Percentiles rank a stretch among this genome's conserved stretches.
Evolutionary conservation across 2,329 filamentous ascomycete species (phyloP).

Genomic region (Chalara sp.): DNA sequence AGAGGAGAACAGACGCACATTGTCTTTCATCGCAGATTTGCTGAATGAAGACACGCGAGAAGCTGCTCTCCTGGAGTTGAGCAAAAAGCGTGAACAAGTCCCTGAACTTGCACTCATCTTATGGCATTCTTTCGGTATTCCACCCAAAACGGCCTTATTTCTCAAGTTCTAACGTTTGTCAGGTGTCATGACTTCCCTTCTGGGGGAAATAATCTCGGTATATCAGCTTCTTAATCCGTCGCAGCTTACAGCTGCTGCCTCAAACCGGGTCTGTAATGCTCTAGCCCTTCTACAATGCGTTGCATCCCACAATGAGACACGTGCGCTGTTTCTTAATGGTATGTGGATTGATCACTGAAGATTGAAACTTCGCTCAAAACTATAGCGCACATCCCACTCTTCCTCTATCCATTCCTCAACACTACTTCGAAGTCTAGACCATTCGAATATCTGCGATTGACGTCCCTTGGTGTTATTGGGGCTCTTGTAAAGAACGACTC

Average conservation of each 20-base stretch:
- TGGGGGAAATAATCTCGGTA: constrained; percentile 98
- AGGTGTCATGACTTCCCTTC: constrained; percentile 96
- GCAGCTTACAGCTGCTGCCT: constrained; percentile 93
- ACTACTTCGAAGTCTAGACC: constrained; percentile 97
- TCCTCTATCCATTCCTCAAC: constrained; percentile 96
- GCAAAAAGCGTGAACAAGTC: constrained; percentile 97
- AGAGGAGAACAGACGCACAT: constrained; percentile 88
- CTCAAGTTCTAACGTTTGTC: constrained; percentile 10
- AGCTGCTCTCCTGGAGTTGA: constrained; percentile 86
- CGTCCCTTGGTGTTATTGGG: constrained; percentile 92
- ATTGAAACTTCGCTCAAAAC: constrained; percentile 10
- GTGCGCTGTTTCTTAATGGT: constrained; percentile 91
- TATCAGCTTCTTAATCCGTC: constrained; percentile 95
- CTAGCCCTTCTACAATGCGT: constrained; percentile 94
- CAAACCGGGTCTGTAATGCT: constrained; percentile 95
- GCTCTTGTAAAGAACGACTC: constrained; percentile 98
- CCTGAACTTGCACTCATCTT: constrained; percentile 92
- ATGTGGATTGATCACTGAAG: constrained; percentile 23
- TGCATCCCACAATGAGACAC: constrained; percentile 92
- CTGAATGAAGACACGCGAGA: constrained; percentile 83
- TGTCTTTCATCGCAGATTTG: constrained; percentile 87
- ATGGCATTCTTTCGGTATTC: constrained; percentile 95
- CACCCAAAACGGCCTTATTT: not conserved
- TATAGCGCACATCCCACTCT: constrained; percentile 90
- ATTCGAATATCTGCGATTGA: constrained; percentile 94